Evolutionary conservation across 2,329 filamentous ascomycete species (phyloP).

Genomic region (Dothideomycetes sp.): DNA sequence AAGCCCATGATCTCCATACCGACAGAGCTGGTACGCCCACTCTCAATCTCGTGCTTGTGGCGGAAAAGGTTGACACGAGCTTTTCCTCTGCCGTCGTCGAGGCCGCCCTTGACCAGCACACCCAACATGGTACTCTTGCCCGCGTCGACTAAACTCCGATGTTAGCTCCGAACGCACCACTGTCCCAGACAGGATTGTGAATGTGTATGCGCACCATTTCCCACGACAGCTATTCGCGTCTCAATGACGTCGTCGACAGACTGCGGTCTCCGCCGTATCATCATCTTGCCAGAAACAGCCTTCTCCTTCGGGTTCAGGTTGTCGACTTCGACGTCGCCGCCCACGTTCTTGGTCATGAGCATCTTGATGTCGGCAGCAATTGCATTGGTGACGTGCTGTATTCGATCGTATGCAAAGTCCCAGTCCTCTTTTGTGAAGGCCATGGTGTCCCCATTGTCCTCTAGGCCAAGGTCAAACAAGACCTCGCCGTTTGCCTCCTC

Average conservation of each 20-base stretch:
- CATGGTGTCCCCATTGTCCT: conserved; percentile 83
- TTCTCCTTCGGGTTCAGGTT: conserved; percentile 57
- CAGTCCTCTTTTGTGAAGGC: conserved; percentile 63
- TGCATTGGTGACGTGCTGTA: conserved; percentile 54
- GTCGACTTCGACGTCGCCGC: conserved; percentile 61
- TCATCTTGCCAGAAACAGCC: conserved; percentile 71
- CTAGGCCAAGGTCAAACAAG: conserved; percentile 83
- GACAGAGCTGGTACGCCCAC: conserved; percentile 86
- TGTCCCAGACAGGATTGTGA: conserved; percentile 1
- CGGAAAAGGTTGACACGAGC: conserved; percentile 92
- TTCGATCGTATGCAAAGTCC: conserved; percentile 55
- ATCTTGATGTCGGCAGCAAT: conserved; percentile 66
- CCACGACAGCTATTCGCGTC: conserved; percentile 90
- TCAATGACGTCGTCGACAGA: conserved; percentile 84
- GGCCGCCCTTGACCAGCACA: conserved; percentile 85
- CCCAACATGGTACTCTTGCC: conserved; percentile 95
- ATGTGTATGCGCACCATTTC: conserved; percentile 56
- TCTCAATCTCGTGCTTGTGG: conserved; percentile 96
- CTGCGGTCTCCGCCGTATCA: conserved; percentile 64
- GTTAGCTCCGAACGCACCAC: too few species aligned
- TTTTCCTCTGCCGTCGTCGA: conserved; percentile 89
- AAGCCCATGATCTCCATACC: conserved; percentile 99
- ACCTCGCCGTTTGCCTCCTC: conserved; percentile 80
- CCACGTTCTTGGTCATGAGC: conserved; percentile 83
- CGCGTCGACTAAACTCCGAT: conserved; percentile 58